A percentile compares a stretch with the other conserved stretches of the same genome.
Conservation (phyloP, 805 yeast genomes). For the Saturnispora dispora region DNA sequence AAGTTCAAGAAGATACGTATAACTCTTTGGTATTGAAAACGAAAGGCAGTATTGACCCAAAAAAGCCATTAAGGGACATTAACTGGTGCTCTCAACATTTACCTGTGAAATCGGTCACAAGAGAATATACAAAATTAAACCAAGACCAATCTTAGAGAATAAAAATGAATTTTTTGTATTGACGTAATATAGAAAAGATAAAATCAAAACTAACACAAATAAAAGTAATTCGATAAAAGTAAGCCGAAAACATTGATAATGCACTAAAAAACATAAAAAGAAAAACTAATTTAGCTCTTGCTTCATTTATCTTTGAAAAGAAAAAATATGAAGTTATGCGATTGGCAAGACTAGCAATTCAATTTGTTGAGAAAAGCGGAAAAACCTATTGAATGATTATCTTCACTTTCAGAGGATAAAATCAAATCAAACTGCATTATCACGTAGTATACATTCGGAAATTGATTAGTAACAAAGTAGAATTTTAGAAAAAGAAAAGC, state of each 20-base stretch:
- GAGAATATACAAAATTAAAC: conserved; percentile 18
- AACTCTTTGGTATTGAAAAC: conserved; percentile 31
- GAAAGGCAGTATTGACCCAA: conserved; percentile 41
- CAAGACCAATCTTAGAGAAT: neutral
- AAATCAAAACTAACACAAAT: neutral
- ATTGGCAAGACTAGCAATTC: neutral
- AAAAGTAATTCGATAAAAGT: neutral
- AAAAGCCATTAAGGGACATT: conserved; percentile 64
- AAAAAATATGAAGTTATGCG: neutral
- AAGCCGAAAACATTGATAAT: neutral
- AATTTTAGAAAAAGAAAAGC: neutral
- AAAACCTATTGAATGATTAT: neutral
- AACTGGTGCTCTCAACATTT: conserved; percentile 65
- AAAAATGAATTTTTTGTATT: neutral
- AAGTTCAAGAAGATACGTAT: conserved; percentile 55
- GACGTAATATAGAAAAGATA: neutral
- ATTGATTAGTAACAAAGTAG: neutral
- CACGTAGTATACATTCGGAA: neutral
- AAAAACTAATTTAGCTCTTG: neutral
- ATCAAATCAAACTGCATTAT: neutral
- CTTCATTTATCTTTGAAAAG: neutral
- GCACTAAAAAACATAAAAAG: neutral
- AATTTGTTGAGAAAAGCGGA: neutral
- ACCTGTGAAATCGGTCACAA: conserved; percentile 17
- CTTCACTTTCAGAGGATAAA: no score